Base-by-base conservation (phyloP, 371 early-diverging fungal species). In the Rhizopus delemar region DNA sequence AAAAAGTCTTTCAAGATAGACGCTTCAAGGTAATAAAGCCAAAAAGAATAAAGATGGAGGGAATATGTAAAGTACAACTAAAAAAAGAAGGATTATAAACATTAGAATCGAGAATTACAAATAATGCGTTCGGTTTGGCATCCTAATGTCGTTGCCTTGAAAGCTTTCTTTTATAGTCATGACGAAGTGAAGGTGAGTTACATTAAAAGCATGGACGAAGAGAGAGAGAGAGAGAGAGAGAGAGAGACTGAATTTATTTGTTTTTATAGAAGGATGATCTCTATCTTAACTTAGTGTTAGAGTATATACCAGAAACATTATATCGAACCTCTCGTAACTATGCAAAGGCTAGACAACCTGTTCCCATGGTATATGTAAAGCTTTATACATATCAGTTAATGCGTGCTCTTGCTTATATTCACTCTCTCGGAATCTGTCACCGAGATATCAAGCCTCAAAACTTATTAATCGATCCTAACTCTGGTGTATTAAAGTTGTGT, bases 391-490 rank as follows among this genome's bases (percentile, higher is more conserved):
- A 97, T 72, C 98, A 99, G 68, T 71, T 99, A 55, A 90, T 96
- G 82, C 85, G 96, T 54, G 92, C 98, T 51, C 83, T 99, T 57
- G 93, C 94, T 49, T 96, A 95, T 70, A 93, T 94, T 63, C 99
- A 99, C 78, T 85, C 94, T 16, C 81, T 92, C 53, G 99, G 99
- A 31, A 96, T 90, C 41, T 86, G 86, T 55, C 86, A 86, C 60
- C 86, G 99, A 57, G 99, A 99, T 75, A 96, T 99, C 70, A 99
- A 99, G 80, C 99, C 99, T 56, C 99, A 98, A 74, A 99, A 99
- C 71, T 75, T 99, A 72, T 85, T 99, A 36, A 85, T 99, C 54
- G 93, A 99, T 80, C 93, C 94, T 46, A 66, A 75, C 32, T 87
- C 86, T 8, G 97, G 97, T 32, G 82, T 95, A 34, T 78, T 99